Percentiles rank a stretch among this genome's conserved stretches.
Conservation (phyloP, 495 filamentous ascomycete species). For the Penicillium verhagenii region DNA sequence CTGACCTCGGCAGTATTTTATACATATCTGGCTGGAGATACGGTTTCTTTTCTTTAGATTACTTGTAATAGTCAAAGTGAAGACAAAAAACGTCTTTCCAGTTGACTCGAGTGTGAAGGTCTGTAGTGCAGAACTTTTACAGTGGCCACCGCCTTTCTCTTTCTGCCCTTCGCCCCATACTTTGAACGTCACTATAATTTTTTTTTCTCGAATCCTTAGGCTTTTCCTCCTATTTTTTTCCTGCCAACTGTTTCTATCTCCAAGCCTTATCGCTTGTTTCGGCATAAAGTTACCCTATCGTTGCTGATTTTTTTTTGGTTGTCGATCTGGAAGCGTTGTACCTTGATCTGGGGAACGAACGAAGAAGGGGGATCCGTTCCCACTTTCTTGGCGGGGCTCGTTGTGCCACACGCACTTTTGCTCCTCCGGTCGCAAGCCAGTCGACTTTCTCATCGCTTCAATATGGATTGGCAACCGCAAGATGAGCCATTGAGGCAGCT, state of each 20-base stretch:
- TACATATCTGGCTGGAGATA: no score
- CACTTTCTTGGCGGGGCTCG: conserved; percentile 34
- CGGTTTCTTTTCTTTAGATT: no score
- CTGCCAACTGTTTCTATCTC: no score
- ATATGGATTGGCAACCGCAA: conserved; percentile 92
- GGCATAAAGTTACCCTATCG: neutral
- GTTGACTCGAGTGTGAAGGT: no score
- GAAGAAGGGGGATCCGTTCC: conserved; percentile 20
- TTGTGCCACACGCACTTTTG: conserved; percentile 32
- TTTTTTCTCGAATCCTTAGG: neutral
- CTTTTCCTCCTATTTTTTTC: neutral
- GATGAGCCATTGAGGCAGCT: conserved; percentile 84
- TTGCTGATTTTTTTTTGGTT: neutral
- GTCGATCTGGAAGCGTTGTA: neutral
- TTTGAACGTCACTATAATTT: neutral
- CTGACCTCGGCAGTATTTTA: no score
- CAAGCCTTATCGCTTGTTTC: neutral
- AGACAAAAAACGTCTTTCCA: no score
- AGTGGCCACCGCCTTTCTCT: neutral
- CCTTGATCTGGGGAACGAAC: conserved; percentile 22
- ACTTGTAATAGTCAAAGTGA: no score
- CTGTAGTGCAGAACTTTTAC: neutral
- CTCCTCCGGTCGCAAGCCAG: conserved; percentile 23
- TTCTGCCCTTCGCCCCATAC: neutral
- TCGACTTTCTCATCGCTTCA: conserved; percentile 20